Base-by-base conservation (phyloP, 2,329 filamentous ascomycete genomes). In the Metarhizium humberi region DNA sequence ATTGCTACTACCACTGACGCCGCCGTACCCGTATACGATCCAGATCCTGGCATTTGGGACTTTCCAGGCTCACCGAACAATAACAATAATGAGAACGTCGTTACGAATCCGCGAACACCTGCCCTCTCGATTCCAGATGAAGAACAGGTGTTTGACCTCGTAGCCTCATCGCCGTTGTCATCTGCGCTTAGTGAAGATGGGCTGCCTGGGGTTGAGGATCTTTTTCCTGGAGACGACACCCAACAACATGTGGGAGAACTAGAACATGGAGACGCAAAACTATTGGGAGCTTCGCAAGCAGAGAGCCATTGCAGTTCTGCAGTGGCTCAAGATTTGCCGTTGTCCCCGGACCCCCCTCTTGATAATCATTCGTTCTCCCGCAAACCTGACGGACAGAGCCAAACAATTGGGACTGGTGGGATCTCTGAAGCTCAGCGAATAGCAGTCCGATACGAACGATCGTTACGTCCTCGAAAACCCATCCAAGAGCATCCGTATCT, bases 401-500 rank as follows among this genome's bases (percentile, higher is more conserved):
- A 48, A 29, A 48, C 32, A 7, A 11, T 10, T 11, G 32, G 48
- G 11, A 10, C 7, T 34, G 32, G 6, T 34, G 14, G 29, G 49
- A 50, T 38, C 34, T 55, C 7, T 50, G 60, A 61, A 43, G 62
- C 61, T 18, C 58, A 57, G 36, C 66, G 66, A 54, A 57, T 61
- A 13, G 62, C 66, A 6, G 62, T 71, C 32, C 69, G 67, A 13
- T 67, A 72, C 49, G 72, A 75, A 57, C 74, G 80, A 38, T 80
- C 77, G 4, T 67, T 84, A n/a, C 74, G 81, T 6, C 79, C 79
- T 1, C 75, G 81, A 20, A 84, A 83, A 57, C 80, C 80, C 1
- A 84, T 84, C 6, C 81, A 84, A 62, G 73, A 83, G 61, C 79
- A 82, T 48, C 81, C 81, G 3, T 84, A 84, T 58, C 67, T 78